Percentiles rank a stretch among this genome's conserved stretches.
phyloP scores from a whole-genome alignment of 2,329 filamentous ascomycete genomes.

The Chaetomium sp. region DNA sequence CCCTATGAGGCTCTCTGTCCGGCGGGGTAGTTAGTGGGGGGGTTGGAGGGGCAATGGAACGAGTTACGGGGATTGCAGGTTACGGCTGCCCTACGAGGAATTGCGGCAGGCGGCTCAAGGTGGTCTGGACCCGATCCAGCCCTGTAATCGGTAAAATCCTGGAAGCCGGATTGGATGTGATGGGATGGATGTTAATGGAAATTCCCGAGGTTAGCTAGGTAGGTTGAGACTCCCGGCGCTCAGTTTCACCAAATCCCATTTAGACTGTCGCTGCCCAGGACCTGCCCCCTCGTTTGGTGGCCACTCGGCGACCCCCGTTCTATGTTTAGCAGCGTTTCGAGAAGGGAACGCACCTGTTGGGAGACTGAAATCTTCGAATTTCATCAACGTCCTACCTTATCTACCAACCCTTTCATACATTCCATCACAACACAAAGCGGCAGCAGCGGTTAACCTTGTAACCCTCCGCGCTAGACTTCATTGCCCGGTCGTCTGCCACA shows the following conservation, averaged over 20 bases:
- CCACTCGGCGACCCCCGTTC: conserved; percentile 12
- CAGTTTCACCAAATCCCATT: not conserved
- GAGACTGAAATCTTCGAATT: not conserved
- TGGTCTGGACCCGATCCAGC: conserved; percentile 7
- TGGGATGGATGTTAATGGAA: no score
- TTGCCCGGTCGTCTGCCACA: not conserved
- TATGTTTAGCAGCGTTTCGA: conserved; percentile 1
- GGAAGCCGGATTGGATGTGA: not conserved
- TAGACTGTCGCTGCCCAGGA: not conserved
- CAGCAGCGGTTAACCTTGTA: not conserved
- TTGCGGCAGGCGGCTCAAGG: not conserved
- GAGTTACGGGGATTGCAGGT: not conserved
- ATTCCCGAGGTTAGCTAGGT: not conserved
- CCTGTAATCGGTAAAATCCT: not conserved
- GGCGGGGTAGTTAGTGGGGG: conserved; percentile 18
- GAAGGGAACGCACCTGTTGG: not conserved
- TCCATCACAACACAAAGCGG: conserved; percentile 7
- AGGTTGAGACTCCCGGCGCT: not conserved
- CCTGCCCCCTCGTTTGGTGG: conserved; percentile 17
- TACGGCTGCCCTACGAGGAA: conserved; percentile 19
- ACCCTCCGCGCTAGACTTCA: not conserved
- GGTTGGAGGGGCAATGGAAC: conserved; percentile 18
- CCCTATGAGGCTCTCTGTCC: conserved; percentile 16
- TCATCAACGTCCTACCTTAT: not conserved
- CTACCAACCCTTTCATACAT: not conserved